A percentile compares a stretch with the other conserved stretches of the same genome.
phyloP scores from a whole-genome alignment of 306 rosid species.

The Boehmeria nivea region DNA sequence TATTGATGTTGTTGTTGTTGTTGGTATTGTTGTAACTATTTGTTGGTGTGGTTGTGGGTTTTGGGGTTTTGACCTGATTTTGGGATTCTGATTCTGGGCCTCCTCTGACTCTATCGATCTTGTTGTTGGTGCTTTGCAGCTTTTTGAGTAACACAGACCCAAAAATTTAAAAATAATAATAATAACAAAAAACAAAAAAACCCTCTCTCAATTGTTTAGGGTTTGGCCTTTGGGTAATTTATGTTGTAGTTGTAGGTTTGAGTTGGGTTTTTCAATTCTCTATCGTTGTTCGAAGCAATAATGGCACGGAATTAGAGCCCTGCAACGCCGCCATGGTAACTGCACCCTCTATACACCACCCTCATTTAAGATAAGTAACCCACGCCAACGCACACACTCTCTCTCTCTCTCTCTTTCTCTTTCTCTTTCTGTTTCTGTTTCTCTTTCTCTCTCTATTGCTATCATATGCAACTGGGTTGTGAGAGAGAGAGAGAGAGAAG shows the following conservation, averaged over 20 bases:
- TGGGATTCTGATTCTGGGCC: conserved; percentile 31
- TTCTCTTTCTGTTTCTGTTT: conserved; percentile 14
- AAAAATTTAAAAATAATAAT: too few species aligned
- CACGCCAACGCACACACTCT: conserved; percentile 11
- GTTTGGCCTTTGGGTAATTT: neutral
- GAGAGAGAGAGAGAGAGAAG: conserved; percentile 32
- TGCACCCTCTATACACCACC: conserved; percentile 42
- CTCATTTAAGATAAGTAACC: conserved; percentile 32
- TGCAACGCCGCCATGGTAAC: conserved; percentile 99
- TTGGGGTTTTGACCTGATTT: conserved; percentile 15
- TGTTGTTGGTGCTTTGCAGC: conserved; percentile 44
- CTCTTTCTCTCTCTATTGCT: conserved; percentile 17
- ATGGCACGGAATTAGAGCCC: conserved; percentile 87
- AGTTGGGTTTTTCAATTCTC: conserved; percentile 24
- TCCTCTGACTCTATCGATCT: conserved; percentile 34
- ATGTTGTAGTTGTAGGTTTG: too few species aligned
- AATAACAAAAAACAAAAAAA: conserved; percentile 1
- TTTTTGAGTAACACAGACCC: conserved; percentile 29
- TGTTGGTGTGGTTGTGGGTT: neutral
- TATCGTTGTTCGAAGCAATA: conserved; percentile 48
- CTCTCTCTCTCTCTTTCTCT: conserved; percentile 25
- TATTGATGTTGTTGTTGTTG: neutral
- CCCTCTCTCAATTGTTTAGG: conserved; percentile 6
- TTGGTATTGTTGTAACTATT: neutral
- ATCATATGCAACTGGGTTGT: conserved; percentile 13